These are phyloP conservation scores for Pezicula rhizophila DNA, from an alignment of 2,329 filamentous ascomycete genomes.

Conservation along the genomic window DNA sequence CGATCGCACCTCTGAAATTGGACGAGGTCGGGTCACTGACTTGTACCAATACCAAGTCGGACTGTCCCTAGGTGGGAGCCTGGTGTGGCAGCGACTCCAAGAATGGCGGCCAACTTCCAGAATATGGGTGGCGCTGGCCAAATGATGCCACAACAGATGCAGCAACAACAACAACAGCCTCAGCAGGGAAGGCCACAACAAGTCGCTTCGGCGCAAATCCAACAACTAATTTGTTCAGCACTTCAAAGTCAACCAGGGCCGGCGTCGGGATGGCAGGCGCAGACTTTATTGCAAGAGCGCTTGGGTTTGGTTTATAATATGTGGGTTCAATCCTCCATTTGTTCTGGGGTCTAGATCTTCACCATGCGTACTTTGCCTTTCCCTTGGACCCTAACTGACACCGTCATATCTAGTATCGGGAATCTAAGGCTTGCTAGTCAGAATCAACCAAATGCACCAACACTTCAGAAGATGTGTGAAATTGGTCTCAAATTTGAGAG, in stretches of 20 bases:
- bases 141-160: slow-evolving; percentile 23
- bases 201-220: slow-evolving; percentile 15
- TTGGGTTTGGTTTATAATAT: slow-evolving; percentile 24
- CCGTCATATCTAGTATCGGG: slow-evolving; percentile 17
- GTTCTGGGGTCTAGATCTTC: neutral
- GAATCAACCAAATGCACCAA: slow-evolving; percentile 14
- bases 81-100: slow-evolving; percentile 17
- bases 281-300: slow-evolving; percentile 21
- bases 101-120: slow-evolving; percentile 28
- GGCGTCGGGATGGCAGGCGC: slow-evolving; percentile 22
- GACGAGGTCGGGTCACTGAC: slow-evolving; percentile 17
- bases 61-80: slow-evolving; percentile 17
- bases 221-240: slow-evolving; percentile 21
- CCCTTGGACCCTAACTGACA: slow-evolving; percentile 5
- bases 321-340: slow-evolving; percentile 15
- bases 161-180: slow-evolving; percentile 6
- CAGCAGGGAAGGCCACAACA: slow-evolving; percentile 3
- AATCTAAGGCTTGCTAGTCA: slow-evolving; percentile 23
- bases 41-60: slow-evolving; percentile 13
- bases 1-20: slow-evolving; percentile 3
- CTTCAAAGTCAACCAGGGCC: slow-evolving; percentile 15
- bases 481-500: slow-evolving; percentile 25
- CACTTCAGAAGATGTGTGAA: slow-evolving; percentile 22
- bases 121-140: slow-evolving; percentile 22
- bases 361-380: too few relatives aligned